These are phyloP conservation scores for Yarrowia galli DNA, from an alignment of 1,139 yeast species.

Conservation along the genomic window DNA sequence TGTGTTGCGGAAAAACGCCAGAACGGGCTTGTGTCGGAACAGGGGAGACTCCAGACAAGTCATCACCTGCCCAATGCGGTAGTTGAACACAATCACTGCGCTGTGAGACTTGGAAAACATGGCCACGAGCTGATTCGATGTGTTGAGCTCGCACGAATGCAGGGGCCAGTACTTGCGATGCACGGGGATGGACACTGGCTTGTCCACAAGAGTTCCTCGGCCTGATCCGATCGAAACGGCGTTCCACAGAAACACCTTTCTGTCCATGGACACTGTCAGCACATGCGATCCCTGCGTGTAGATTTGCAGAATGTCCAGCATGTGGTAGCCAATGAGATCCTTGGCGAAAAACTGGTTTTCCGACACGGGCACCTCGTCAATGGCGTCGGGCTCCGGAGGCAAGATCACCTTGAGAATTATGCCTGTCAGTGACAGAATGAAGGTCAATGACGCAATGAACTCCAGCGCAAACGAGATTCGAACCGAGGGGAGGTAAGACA, in stretches of 20 bases:
- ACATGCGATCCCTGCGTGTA: slow-evolving; percentile 62
- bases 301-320: slow-evolving; percentile 67
- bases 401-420: slow-evolving; percentile 51
- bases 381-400: slow-evolving; percentile 43
- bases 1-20: slow-evolving; percentile 29
- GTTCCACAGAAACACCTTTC: slow-evolving; percentile 74
- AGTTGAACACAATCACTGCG: slow-evolving; percentile 42
- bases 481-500: slow-evolving; percentile 28
- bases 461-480: slow-evolving; percentile 52
- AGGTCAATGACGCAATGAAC: slow-evolving; percentile 54
- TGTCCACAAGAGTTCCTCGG: slow-evolving; percentile 37
- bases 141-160: slow-evolving; percentile 64
- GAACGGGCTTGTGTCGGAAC: slow-evolving; percentile 29
- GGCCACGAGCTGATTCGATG: slow-evolving; percentile 66
- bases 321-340: slow-evolving; percentile 65
- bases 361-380: slow-evolving; percentile 41
- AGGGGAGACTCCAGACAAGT: slow-evolving; percentile 30
- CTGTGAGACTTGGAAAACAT: slow-evolving; percentile 59
- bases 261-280: slow-evolving; percentile 77
- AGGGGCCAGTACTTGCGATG: slow-evolving; percentile 61
- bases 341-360: slow-evolving; percentile 53
- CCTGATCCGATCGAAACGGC: slow-evolving; percentile 59
- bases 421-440: slow-evolving; percentile 54
- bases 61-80: slow-evolving; percentile 24
- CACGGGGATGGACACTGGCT: slow-evolving; percentile 39